These are phyloP conservation scores for Colletotrichum sansevieriae DNA, from an alignment of 2,329 filamentous ascomycete species.

Conservation along the genomic window DNA sequence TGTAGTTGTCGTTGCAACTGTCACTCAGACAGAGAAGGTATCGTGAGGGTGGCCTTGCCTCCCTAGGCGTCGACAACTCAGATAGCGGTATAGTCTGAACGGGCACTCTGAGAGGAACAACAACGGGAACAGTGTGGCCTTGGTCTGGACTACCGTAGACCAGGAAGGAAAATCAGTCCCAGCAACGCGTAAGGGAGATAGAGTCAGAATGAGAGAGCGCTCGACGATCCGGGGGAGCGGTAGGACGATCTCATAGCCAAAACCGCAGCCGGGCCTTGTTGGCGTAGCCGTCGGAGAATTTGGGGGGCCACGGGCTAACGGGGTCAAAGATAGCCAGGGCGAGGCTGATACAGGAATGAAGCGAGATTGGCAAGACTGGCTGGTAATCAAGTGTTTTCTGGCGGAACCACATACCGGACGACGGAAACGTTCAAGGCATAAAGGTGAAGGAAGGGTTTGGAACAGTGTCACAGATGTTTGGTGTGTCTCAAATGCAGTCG, in stretches of 20 bases:
- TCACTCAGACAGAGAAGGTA: constrained; percentile 1
- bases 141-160: not conserved
- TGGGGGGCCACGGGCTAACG: constrained; percentile 15
- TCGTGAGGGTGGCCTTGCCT: constrained; percentile 40
- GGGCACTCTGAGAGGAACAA: not conserved
- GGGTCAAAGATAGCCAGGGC: constrained; percentile 15
- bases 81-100: not conserved
- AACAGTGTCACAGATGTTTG: constrained; percentile 37
- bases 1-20: constrained; percentile 41
- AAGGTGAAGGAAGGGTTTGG: constrained; percentile 35
- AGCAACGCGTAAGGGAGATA: constrained; percentile 11
- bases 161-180: not conserved
- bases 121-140: constrained; percentile 11
- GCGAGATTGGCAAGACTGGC: constrained; percentile 30
- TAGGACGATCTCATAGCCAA: constrained; percentile 36
- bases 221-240: constrained; percentile 37
- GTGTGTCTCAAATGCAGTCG: constrained; percentile 39
- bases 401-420: constrained; percentile 10
- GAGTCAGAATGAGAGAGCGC: constrained; percentile 19
- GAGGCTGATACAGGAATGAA: constrained; percentile 37
- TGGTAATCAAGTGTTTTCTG: constrained; percentile 2
- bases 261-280: constrained; percentile 28
- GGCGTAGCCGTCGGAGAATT: constrained; percentile 40
- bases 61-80: constrained; percentile 1
- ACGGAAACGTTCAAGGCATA: constrained; percentile 35